phyloP scores from a whole-genome alignment of 73 alveolate genomes.

The Tetrahymena elliotti region DNA sequence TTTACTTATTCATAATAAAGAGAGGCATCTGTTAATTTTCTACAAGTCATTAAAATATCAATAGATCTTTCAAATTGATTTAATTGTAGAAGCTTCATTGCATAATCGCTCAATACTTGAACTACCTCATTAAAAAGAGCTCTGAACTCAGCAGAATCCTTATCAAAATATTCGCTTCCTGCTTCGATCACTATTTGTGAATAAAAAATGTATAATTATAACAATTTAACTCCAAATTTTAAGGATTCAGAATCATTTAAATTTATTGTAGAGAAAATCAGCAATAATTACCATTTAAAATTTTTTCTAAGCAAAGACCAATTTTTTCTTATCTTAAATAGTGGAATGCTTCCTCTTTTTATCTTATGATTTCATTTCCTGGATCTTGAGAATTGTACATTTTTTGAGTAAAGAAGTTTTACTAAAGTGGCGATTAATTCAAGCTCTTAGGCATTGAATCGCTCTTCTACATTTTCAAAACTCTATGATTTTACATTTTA shows the following conservation, averaged over 20 bases:
- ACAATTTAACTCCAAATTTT: neutral
- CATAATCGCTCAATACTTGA: neutral
- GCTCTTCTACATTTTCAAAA: neutral
- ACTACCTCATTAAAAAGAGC: neutral
- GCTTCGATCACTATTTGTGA: neutral
- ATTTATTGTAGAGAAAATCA: neutral
- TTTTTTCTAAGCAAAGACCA: neutral
- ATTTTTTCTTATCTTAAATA: neutral
- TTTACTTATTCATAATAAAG: neutral
- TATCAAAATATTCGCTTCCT: neutral
- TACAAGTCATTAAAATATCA: neutral
- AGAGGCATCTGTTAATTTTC: neutral
- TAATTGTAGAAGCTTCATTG: neutral
- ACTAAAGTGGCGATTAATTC: neutral
- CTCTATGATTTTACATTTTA: neutral
- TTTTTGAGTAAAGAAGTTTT: neutral
- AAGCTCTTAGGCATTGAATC: neutral
- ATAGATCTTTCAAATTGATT: neutral
- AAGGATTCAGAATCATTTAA: neutral
- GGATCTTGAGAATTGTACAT: neutral
- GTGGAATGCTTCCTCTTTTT: neutral
- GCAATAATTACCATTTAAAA: neutral
- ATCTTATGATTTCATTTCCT: neutral
- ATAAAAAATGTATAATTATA: neutral
- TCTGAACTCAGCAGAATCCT: neutral